Base-by-base conservation (phyloP, 129 eudicot species). In the Artemisia tridentata region DNA sequence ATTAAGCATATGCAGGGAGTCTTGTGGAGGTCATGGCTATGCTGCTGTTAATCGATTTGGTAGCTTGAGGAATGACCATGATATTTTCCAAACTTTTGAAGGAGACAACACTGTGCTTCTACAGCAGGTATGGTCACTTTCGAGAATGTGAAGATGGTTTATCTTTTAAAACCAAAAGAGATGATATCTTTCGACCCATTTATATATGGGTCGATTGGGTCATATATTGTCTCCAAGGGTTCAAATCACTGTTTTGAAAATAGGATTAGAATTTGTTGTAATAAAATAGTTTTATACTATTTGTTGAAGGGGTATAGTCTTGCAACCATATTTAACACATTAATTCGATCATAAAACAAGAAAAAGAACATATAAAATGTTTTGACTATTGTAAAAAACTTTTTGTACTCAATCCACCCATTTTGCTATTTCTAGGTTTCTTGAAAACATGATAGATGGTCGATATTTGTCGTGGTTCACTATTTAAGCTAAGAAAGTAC, bases 1-100 rank as follows among this genome's bases (percentile, higher is more conserved):
- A 2, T 74, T 93, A 68, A 87, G 92, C 73, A 63, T 79, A 3
- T 93, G 99, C 21, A 84, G 99, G 80, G 97, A 93, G 73, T 84
- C 99, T 62, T 93, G 99, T 75, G 99, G 99, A 1, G 99, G 99
- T 67, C 99, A 93, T 77, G 99, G 99, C 23, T 93, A 89, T 77
- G 97, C 97, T 3, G 97, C 99, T 67, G 99, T 89, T 1, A 93
- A 93, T 68, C 79, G 99, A 48, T 89, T 93, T 80, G 99, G 99
- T 4, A 85, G 88, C 73, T 81, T 93, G 79, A 88, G 97, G 78
- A 90, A 89, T 71, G 99, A 93, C 71, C 97, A 93, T 59, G 99
- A 93, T 78, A 90, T 93, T 31, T 90, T 89, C 78, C 97, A 89
- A 82, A 93, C 99, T 17, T 93, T 93, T 81, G 99, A 93, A 86